Evolutionary conservation across 2,329 filamentous ascomycete genomes (phyloP), one percentile per base, ranked within the genome.

Genomic region (Raffaelea albimanens): DNA sequence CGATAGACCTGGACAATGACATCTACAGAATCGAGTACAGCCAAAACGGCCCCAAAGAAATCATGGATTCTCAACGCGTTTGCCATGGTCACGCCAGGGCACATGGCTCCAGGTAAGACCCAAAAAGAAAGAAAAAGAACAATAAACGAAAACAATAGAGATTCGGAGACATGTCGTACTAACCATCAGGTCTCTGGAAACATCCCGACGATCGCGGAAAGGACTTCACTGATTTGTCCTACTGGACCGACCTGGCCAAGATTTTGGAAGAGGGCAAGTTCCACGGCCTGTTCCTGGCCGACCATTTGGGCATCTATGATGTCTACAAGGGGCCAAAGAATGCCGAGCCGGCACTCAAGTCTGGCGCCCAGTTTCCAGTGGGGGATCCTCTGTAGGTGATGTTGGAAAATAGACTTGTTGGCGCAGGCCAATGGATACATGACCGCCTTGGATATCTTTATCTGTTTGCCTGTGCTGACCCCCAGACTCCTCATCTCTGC

Each of bases 401-500:
- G n/a, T n/a, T n/a, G n/a, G n/a, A n/a, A n/a, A n/a, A n/a, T n/a
- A n/a, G n/a, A n/a, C n/a, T n/a, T n/a, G n/a, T n/a, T n/a, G n/a
- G n/a, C n/a, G n/a, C n/a, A n/a, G n/a, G n/a, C n/a, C n/a, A n/a
- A n/a, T n/a, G n/a, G n/a, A n/a, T n/a, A n/a, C n/a, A n/a, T n/a
- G n/a, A n/a, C n/a, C n/a, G n/a, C n/a, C n/a, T n/a, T n/a, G n/a
- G n/a, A n/a, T n/a, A n/a, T n/a, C n/a, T n/a, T n/a, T n/a, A n/a
- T n/a, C n/a, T n/a, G n/a, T n/a, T n/a, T n/a, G n/a, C n/a, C n/a
- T n/a, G n/a, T n/a, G n/a, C n/a, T n/a, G n/a, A n/a, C n/a, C n/a
- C n/a, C n/a, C n/a, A n/a, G n/a, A n/a, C 22, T 45, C 16, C 11
- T 40, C 2, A 21, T 51, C 3, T 36, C 46, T 14, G 49, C 49